Evolutionary conservation across 257 asterid species (phyloP).

Genomic region (Mentha longifolia): DNA sequence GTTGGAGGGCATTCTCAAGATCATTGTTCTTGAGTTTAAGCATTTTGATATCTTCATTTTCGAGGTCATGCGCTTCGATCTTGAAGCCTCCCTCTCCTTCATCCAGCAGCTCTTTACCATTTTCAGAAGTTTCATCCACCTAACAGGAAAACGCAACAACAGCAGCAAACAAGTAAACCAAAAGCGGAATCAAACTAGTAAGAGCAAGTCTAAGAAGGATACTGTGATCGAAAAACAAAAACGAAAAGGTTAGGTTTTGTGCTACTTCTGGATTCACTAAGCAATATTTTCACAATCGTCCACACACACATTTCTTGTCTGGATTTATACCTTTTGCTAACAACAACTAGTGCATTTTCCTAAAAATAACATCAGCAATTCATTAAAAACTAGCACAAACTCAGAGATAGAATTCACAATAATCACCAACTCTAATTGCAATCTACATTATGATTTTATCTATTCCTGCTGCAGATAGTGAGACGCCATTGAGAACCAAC

Average conservation of each 20-base stretch:
- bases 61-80: constrained; percentile 39
- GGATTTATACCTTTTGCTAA: not conserved
- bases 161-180: constrained; percentile 4
- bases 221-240: not conserved
- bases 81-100: constrained; percentile 45
- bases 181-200: not conserved
- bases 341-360: not conserved
- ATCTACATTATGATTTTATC: not conserved
- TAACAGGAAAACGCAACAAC: constrained; percentile 22
- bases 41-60: constrained; percentile 36
- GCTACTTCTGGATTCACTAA: constrained; percentile 7
- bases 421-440: constrained; percentile 19
- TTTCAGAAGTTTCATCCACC: constrained; percentile 55
- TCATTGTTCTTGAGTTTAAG: constrained; percentile 35
- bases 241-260: not conserved
- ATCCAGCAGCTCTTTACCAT: constrained; percentile 48
- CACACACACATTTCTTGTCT: not conserved
- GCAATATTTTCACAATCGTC: not conserved
- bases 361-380: not conserved
- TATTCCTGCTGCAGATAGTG: not conserved
- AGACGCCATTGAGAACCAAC: not conserved
- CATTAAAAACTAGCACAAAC: not conserved
- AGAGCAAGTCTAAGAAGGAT: not conserved
- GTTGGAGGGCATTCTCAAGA: constrained; percentile 41
- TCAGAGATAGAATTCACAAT: constrained; percentile 6